Percentiles rank a stretch among this genome's conserved stretches.
Evolutionary conservation across 352 stramenopile genomes (phyloP).

Genomic region (Phytopythium oedochilum): DNA sequence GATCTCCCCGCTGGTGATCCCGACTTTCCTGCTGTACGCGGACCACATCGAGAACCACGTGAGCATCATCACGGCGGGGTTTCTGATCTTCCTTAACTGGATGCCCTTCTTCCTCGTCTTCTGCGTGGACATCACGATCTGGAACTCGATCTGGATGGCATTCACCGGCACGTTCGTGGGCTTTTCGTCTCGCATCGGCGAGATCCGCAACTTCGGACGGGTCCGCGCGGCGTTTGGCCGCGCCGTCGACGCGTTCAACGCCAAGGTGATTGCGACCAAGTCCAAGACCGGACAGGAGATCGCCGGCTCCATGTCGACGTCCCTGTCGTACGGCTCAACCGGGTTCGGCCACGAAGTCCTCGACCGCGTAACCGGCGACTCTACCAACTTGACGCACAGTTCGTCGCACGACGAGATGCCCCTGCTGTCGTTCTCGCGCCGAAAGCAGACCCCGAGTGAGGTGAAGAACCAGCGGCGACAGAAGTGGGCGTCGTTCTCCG

Average conservation of each 20-base stretch:
- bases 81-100: conserved; percentile 96
- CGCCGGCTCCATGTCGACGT: conserved; percentile 17
- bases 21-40: conserved; percentile 94
- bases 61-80: conserved; percentile 73
- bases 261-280: conserved; percentile 72
- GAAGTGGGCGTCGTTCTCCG: conserved; percentile 98
- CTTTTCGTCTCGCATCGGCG: conserved; percentile 95
- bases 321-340: conserved; percentile 43
- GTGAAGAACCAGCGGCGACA: conserved; percentile 92
- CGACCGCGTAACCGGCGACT: conserved; percentile 42
- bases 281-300: conserved; percentile 77
- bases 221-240: conserved; percentile 85
- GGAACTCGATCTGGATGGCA: conserved; percentile 96
- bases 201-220: conserved; percentile 92
- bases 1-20: conserved; percentile 94
- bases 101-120: conserved; percentile 97
- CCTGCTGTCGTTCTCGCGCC: conserved; percentile 79
- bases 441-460: conserved; percentile 76
- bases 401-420: conserved; percentile 59
- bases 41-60: conserved; percentile 92
- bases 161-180: conserved; percentile 96
- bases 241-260: conserved; percentile 83
- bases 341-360: conserved; percentile 52
- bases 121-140: conserved; percentile 98
- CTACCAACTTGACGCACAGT: conserved; percentile 9